These are phyloP conservation scores for Ziziphus jujuba DNA, from an alignment of 306 rosid genomes.

Conservation along the genomic window DNA sequence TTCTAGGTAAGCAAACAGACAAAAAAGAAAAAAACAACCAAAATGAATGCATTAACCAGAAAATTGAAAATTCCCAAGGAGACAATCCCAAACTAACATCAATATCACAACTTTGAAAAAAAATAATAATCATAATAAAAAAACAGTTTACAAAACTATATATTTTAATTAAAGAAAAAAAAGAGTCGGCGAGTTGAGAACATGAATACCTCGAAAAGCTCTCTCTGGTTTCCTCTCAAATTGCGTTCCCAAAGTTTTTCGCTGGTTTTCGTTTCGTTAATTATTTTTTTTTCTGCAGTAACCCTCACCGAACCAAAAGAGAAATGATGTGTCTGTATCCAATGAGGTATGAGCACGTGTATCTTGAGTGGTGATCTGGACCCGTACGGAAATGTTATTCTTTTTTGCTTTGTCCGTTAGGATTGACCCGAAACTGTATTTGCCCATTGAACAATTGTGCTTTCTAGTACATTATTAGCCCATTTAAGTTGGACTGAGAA, in stretches of 20 bases:
- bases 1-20: constrained; percentile 5
- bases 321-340: constrained; percentile 43
- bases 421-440: no score
- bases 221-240: neutral
- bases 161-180: neutral
- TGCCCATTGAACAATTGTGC: no score
- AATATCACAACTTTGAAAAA: neutral
- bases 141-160: neutral
- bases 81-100: constrained; percentile 35
- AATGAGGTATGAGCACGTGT: constrained; percentile 44
- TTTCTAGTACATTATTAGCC: no score
- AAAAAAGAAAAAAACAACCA: neutral
- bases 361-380: no score
- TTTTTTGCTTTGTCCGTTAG: no score
- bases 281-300: neutral
- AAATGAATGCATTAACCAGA: neutral
- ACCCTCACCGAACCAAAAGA: neutral
- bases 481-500: no score
- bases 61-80: neutral
- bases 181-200: neutral
- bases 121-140: neutral
- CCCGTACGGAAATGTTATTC: no score
- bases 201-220: constrained; percentile 9
- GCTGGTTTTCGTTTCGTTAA: neutral
- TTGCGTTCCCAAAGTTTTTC: neutral